Percentiles rank a stretch among this genome's conserved stretches.
Conservation (phyloP, 106 monocot species). For the Phalaenopsis equestris region DNA sequence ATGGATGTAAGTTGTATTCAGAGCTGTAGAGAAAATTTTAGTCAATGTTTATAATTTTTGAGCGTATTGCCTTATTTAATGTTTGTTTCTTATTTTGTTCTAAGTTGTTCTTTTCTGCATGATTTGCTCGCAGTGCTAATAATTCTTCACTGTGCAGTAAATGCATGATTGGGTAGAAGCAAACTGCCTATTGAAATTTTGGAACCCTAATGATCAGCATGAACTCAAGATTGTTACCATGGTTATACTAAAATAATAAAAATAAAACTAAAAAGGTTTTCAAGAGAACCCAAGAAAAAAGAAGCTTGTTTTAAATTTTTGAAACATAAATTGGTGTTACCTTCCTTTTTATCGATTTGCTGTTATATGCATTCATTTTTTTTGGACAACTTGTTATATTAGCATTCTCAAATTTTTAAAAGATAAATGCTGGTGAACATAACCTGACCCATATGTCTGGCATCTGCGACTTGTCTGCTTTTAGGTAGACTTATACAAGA, state of each 20-base stretch:
- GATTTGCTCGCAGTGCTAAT: neutral
- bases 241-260: neutral
- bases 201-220: neutral
- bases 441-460: too few species aligned
- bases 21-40: neutral
- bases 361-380: neutral
- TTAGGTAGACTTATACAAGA: too few species aligned
- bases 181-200: neutral
- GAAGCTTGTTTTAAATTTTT: too few species aligned
- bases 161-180: neutral
- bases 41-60: neutral
- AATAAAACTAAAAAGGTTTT: too few species aligned
- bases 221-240: neutral
- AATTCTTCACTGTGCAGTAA: neutral
- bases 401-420: neutral
- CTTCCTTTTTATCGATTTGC: neutral
- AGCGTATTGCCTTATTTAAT: neutral
- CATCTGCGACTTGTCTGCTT: too few species aligned
- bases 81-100: neutral
- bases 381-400: neutral
- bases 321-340: neutral
- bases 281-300: too few species aligned
- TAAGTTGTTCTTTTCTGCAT: neutral
- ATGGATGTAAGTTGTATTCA: slow-evolving; percentile 77
- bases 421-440: too few species aligned